Percentiles rank a stretch among this genome's conserved stretches.
Conservation (phyloP, 495 filamentous ascomycete genomes). For the Xanthoparmelia taractica region DNA sequence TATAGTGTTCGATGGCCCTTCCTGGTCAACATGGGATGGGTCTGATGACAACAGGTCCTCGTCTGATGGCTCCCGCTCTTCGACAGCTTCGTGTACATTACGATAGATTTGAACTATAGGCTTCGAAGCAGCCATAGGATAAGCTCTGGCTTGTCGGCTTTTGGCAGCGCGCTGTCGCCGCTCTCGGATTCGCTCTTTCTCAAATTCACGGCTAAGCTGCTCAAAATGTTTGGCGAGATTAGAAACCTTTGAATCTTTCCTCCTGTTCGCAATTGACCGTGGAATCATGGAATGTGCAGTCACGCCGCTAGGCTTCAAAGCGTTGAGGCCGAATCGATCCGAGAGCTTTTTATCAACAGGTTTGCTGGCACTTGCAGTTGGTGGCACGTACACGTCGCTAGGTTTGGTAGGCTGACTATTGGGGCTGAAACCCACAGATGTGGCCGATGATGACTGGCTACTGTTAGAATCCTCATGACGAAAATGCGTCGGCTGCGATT, state of each 20-base stretch:
- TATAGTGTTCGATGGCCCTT: constrained; percentile 20
- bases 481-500: constrained; percentile 57
- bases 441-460: constrained; percentile 12
- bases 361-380: constrained; percentile 30
- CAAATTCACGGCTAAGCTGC: constrained; percentile 90
- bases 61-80: constrained; percentile 67
- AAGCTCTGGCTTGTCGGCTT: constrained; percentile 69
- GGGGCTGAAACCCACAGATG: not conserved
- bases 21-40: constrained; percentile 20
- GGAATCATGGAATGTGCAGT: constrained; percentile 73
- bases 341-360: constrained; percentile 63
- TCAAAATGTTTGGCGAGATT: constrained; percentile 92
- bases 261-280: constrained; percentile 63
- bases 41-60: constrained; percentile 42
- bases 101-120: constrained; percentile 94
- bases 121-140: constrained; percentile 85
- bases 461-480: constrained; percentile 28
- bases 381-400: not conserved
- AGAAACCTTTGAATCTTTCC: constrained; percentile 68
- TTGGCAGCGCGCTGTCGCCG: constrained; percentile 73
- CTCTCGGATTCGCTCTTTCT: constrained; percentile 86
- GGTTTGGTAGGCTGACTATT: not conserved
- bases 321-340: constrained; percentile 54
- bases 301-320: constrained; percentile 55
- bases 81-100: constrained; percentile 86